Conservation (phyloP, 1,139 yeast species). For the Saccharomyces pastorianus region DNA sequence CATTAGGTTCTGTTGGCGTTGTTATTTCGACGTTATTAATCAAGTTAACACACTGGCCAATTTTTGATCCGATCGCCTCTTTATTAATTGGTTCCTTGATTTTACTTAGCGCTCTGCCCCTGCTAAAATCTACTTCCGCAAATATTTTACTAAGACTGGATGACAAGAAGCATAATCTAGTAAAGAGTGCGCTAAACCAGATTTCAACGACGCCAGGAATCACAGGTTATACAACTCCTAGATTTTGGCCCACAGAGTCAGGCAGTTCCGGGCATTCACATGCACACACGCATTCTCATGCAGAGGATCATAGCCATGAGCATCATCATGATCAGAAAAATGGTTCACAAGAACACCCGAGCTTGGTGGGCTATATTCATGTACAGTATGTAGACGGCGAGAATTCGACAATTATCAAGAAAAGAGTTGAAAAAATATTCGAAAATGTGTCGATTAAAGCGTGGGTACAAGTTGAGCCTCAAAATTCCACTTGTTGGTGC, state of each 20-base stretch:
- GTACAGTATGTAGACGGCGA: slow-evolving; percentile 64
- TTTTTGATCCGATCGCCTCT: slow-evolving; percentile 88
- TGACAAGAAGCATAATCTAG: slow-evolving; percentile 47
- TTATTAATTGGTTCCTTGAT: slow-evolving; percentile 76
- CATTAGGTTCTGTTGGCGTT: slow-evolving; percentile 94
- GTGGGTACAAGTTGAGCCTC: slow-evolving; percentile 55
- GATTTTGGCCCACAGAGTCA: slow-evolving; percentile 71
- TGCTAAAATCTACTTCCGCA: slow-evolving; percentile 71
- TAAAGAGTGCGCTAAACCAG: slow-evolving; percentile 60
- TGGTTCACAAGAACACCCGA: slow-evolving; percentile 10
- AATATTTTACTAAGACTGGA: slow-evolving; percentile 59
- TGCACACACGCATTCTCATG: slow-evolving; percentile 24
- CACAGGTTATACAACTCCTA: slow-evolving; percentile 74
- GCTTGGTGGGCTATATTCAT: slow-evolving; percentile 54
- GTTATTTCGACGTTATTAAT: slow-evolving; percentile 73
- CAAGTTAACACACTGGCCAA: slow-evolving; percentile 46
- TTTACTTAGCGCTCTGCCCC: slow-evolving; percentile 73
- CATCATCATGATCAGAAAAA: slow-evolving; percentile 14
- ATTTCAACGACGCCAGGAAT: slow-evolving; percentile 69
- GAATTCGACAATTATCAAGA: slow-evolving; percentile 52
- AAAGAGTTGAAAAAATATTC: slow-evolving; percentile 47
- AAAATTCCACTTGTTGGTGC: slow-evolving; percentile 56
- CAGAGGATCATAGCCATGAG: slow-evolving; percentile 21
- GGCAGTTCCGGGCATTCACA: slow-evolving; percentile 22
- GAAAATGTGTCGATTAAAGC: slow-evolving; percentile 40